Conservation (phyloP, 495 filamentous ascomycete species). For the Hyaloscypha hepaticicola region DNA sequence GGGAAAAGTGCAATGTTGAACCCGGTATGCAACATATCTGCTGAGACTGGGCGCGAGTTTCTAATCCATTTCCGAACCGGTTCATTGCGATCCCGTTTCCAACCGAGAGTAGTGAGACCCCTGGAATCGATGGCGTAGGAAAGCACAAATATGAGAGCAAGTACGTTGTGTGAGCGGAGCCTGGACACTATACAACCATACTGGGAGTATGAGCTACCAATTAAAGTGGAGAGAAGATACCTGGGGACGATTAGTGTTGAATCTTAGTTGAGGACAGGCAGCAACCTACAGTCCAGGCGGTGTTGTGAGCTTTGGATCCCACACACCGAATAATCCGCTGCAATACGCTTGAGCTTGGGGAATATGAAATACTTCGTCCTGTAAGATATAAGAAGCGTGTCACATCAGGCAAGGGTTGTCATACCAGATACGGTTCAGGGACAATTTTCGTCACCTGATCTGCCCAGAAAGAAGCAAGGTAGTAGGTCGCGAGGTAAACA, state of each 20-base stretch:
- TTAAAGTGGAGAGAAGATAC: conserved; percentile 54
- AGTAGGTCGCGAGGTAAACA: not conserved
- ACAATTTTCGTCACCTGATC: conserved; percentile 48
- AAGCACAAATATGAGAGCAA: conserved; percentile 42
- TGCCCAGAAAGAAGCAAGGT: conserved; percentile 36
- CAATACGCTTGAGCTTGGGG: conserved; percentile 90
- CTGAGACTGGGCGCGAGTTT: not conserved
- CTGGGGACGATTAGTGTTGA: conserved; percentile 34
- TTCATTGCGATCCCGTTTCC: conserved; percentile 15
- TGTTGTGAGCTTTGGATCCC: conserved; percentile 97
- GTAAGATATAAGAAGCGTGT: not conserved
- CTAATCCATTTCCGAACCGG: conserved; percentile 13
- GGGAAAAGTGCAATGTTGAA: conserved; percentile 87
- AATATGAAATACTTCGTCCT: conserved; percentile 97
- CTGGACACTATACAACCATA: conserved; percentile 43
- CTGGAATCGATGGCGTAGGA: conserved; percentile 38
- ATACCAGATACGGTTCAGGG: conserved; percentile 79
- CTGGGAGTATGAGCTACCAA: conserved; percentile 33
- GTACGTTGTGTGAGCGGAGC: conserved; percentile 53
- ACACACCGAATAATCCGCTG: conserved; percentile 65
- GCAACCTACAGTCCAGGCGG: conserved; percentile 73
- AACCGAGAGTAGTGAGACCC: conserved; percentile 24
- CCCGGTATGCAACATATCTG: conserved; percentile 54
- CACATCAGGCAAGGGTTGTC: conserved; percentile 16
- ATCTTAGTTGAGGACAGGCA: not conserved